Conservation (phyloP, 495 filamentous ascomycete genomes). For the Pseudevernia furfuracea region DNA sequence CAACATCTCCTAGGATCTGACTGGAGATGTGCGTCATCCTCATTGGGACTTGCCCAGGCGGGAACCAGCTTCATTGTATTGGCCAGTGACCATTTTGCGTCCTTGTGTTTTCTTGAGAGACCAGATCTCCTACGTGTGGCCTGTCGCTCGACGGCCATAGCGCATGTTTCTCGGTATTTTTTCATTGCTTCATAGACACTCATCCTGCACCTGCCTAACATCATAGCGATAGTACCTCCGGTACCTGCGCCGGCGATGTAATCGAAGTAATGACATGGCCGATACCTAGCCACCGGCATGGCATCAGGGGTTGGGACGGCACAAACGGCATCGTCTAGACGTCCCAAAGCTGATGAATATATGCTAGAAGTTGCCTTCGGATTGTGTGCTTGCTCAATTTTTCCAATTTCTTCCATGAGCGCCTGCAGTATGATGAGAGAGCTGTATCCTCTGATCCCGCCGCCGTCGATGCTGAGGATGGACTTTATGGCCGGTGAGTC, state of each 20-base stretch:
- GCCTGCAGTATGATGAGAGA: background rate
- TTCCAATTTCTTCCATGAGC: background rate
- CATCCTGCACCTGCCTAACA: background rate
- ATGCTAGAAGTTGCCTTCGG: background rate
- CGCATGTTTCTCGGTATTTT: background rate
- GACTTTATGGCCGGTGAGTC: background rate
- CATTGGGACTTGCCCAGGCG: background rate
- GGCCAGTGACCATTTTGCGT: background rate
- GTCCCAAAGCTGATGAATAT: background rate
- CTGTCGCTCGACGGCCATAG: background rate
- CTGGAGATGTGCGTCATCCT: background rate
- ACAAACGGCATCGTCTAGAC: background rate
- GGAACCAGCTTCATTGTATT: background rate
- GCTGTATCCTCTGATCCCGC: background rate
- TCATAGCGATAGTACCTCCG: background rate
- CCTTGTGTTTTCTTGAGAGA: background rate
- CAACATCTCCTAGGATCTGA: background rate
- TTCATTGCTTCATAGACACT: background rate
- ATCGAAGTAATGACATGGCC: slow-evolving; percentile 1
- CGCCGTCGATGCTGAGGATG: slow-evolving; percentile 1
- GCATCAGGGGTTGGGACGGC: background rate
- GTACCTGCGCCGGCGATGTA: background rate
- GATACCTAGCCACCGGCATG: background rate
- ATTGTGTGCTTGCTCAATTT: background rate
- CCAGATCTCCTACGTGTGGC: background rate